These are phyloP conservation scores for Fusarium chuoi DNA, from an alignment of 2,329 filamentous ascomycete genomes.

Conservation along the genomic window DNA sequence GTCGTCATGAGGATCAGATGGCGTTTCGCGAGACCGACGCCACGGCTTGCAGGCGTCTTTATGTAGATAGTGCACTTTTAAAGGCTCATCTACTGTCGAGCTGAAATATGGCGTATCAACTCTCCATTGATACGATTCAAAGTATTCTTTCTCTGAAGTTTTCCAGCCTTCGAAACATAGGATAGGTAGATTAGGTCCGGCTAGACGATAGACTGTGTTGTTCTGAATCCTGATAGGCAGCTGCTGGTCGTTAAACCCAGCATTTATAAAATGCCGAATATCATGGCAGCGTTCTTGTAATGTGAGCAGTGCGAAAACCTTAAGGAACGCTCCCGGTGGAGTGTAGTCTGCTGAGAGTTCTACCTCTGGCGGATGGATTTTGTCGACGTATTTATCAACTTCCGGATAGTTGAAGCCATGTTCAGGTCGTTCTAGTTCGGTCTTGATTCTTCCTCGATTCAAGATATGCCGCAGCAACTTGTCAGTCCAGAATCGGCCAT, in stretches of 20 bases:
- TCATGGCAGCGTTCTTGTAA: background rate
- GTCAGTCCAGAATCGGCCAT: too few relatives aligned
- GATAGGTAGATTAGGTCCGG: background rate
- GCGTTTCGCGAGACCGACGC: background rate
- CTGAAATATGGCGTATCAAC: background rate
- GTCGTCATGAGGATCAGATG: accelerated
- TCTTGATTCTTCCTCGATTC: too few relatives aligned
- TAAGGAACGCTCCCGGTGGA: too few relatives aligned
- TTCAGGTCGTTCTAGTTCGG: too few relatives aligned
- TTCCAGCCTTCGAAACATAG: background rate
- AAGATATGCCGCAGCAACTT: too few relatives aligned
- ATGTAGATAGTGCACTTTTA: background rate
- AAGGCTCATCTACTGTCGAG: background rate
- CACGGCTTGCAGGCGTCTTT: background rate
- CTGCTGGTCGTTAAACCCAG: background rate
- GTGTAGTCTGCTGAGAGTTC: too few relatives aligned
- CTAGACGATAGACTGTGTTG: background rate
- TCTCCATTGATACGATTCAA: background rate
- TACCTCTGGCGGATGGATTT: too few relatives aligned
- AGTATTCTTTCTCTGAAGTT: background rate
- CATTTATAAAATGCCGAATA: background rate
- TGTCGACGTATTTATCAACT: too few relatives aligned
- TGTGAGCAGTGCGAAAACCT: background rate
- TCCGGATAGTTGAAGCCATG: too few relatives aligned
- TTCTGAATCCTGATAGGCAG: background rate